phyloP scores from a whole-genome alignment of 2,329 filamentous ascomycete genomes.

The Colletotrichum cuscutae region DNA sequence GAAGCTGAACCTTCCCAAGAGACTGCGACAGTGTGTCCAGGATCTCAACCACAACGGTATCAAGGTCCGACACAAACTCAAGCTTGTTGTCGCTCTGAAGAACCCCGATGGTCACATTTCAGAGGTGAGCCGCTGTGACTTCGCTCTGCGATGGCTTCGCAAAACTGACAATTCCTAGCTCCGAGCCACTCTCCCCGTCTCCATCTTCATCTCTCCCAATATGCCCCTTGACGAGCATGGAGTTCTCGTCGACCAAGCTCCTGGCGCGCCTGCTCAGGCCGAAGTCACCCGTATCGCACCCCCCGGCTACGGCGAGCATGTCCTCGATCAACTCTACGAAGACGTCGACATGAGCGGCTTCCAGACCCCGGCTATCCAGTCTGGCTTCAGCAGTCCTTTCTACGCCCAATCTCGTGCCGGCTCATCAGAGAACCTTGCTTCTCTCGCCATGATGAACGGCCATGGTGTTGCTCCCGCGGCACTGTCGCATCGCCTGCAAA shows the following conservation, averaged over 20 bases:
- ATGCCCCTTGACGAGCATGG: conserved; percentile 90
- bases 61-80: conserved; percentile 92
- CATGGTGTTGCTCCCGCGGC: conserved; percentile 59
- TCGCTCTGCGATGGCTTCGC: not conserved
- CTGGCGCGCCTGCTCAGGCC: conserved; percentile 60
- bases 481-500: conserved; percentile 75
- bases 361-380: conserved; percentile 77
- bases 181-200: conserved; percentile 88
- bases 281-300: conserved; percentile 77
- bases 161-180: conserved; percentile 60
- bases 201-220: conserved; percentile 95
- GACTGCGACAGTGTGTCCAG: conserved; percentile 84
- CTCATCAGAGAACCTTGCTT: conserved; percentile 82
- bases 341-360: conserved; percentile 86
- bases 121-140: conserved; percentile 66
- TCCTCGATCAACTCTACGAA: conserved; percentile 90
- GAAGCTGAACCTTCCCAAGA: conserved; percentile 79
- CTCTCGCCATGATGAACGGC: conserved; percentile 57
- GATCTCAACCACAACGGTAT: conserved; percentile 90
- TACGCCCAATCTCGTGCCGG: conserved; percentile 77
- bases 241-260: conserved; percentile 74
- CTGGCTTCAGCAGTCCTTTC: conserved; percentile 85
- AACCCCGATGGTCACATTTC: conserved; percentile 96
- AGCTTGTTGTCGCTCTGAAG: conserved; percentile 88
- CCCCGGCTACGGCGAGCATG: conserved; percentile 91